These are phyloP conservation scores for Nissolia schottii DNA, from an alignment of 306 rosid genomes.

Conservation along the genomic window DNA sequence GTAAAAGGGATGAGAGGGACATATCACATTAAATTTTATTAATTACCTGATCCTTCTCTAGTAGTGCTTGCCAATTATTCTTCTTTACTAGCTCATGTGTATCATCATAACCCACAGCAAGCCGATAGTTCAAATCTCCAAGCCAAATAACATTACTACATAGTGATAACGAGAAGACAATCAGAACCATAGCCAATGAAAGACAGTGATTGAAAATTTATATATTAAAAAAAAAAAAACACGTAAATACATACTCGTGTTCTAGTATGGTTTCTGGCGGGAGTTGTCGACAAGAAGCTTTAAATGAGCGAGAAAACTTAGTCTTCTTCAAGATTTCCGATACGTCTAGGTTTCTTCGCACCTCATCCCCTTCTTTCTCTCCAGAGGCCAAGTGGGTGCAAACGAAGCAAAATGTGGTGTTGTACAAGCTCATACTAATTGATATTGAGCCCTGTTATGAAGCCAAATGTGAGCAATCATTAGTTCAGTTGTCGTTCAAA, in stretches of 20 bases:
- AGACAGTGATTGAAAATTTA: too few species aligned
- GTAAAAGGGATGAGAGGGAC: background rate
- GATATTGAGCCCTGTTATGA: constrained; percentile 77
- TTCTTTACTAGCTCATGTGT: constrained; percentile 60
- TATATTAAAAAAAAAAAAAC: background rate
- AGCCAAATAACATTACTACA: constrained; percentile 83
- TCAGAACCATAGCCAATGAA: background rate
- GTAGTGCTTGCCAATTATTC: constrained; percentile 72
- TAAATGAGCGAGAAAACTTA: constrained; percentile 45
- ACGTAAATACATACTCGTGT: constrained; percentile 59
- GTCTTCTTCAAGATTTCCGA: constrained; percentile 75
- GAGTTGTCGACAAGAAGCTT: constrained; percentile 17
- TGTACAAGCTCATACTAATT: constrained; percentile 69
- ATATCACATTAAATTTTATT: too few species aligned
- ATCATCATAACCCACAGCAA: constrained; percentile 49
- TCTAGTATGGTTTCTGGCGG: constrained; percentile 60
- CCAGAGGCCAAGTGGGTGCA: constrained; percentile 93
- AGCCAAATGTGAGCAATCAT: background rate
- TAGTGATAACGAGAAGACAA: background rate
- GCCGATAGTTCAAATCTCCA: constrained; percentile 94
- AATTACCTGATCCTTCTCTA: constrained; percentile 86
- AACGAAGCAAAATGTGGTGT: constrained; percentile 72
- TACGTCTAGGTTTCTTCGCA: constrained; percentile 67
- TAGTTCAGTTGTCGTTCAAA: background rate
- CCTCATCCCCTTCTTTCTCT: constrained; percentile 81